Evolutionary conservation across 805 yeast genomes (phyloP).

Genomic region (Candida takata): DNA sequence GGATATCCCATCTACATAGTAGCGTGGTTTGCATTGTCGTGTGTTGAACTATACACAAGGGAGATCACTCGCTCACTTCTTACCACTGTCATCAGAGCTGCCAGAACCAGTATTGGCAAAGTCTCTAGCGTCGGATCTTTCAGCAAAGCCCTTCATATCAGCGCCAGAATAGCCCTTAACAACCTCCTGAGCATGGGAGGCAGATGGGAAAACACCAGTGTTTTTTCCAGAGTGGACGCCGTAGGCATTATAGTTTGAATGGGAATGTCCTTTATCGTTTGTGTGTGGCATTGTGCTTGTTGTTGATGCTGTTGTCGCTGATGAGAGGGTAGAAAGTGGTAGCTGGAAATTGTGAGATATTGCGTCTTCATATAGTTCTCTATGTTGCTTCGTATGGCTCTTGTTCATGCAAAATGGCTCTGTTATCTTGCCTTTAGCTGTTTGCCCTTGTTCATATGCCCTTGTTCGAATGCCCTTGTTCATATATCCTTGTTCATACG

Average conservation of each 20-base stretch:
- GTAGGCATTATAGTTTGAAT: conserved; percentile 4
- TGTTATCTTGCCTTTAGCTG: too few relatives aligned
- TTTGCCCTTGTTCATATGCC: too few relatives aligned
- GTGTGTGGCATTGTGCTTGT: conserved; percentile 1
- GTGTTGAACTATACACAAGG: too few relatives aligned
- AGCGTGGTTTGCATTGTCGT: neutral
- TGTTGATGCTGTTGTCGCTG: neutral
- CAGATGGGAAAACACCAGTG: conserved; percentile 9
- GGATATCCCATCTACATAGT: neutral
- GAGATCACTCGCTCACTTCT: conserved; percentile 2
- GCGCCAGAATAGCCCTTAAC: conserved; percentile 4
- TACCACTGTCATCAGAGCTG: neutral
- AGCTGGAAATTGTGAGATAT: too few relatives aligned
- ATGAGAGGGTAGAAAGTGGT: neutral
- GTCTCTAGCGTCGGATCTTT: conserved; percentile 3
- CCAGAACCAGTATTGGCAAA: neutral
- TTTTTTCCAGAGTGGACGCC: conserved; percentile 6
- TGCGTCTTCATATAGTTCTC: too few relatives aligned
- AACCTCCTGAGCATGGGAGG: conserved; percentile 8
- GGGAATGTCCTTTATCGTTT: conserved; percentile 6
- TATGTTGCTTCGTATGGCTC: too few relatives aligned
- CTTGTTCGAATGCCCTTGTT: too few relatives aligned
- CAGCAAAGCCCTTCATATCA: conserved; percentile 5
- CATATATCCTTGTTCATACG: too few relatives aligned
- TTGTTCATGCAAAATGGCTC: too few relatives aligned